Percentiles rank a stretch among this genome's conserved stretches.
phyloP scores from a whole-genome alignment of 495 filamentous ascomycete genomes.

The Niebla homalea region DNA sequence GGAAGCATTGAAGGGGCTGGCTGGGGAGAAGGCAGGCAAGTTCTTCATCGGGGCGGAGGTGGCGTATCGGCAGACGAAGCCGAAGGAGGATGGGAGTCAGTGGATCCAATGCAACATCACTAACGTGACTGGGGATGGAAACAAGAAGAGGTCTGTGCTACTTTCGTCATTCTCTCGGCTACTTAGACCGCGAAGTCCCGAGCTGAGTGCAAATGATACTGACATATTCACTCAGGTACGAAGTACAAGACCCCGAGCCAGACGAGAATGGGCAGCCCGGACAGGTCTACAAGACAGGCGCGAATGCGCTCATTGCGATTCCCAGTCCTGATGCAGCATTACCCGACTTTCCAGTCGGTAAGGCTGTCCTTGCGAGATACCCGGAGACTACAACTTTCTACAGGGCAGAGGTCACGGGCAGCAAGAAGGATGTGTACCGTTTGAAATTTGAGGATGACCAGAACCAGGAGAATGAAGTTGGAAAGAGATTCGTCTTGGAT shows the following conservation, averaged over 20 bases:
- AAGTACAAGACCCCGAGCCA: conserved; percentile 86
- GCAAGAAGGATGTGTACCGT: conserved; percentile 48
- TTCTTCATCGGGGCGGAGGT: conserved; percentile 68
- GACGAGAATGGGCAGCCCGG: conserved; percentile 61
- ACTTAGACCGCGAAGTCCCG: conserved; percentile 1
- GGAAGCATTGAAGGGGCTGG: conserved; percentile 35
- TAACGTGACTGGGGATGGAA: conserved; percentile 69
- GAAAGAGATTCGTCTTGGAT: conserved; percentile 67
- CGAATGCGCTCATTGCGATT: conserved; percentile 73
- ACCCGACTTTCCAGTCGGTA: conserved; percentile 61
- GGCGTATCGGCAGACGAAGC: conserved; percentile 63
- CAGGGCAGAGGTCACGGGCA: conserved; percentile 79
- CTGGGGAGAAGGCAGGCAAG: conserved; percentile 36
- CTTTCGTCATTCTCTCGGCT: neutral
- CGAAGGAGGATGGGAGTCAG: conserved; percentile 63
- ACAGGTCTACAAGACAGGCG: conserved; percentile 64
- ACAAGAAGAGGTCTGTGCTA: conserved; percentile 50
- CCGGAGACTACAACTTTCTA: conserved; percentile 96
- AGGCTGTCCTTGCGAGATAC: conserved; percentile 69
- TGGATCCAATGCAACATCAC: conserved; percentile 89
- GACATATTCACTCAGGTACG: conserved; percentile 46
- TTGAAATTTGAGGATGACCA: conserved; percentile 82
- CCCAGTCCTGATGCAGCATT: conserved; percentile 45
- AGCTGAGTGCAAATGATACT: neutral
- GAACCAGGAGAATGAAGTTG: conserved; percentile 67